Percentiles rank a stretch among this genome's conserved stretches.
These are phyloP conservation scores for Beauveria varroae DNA, from an alignment of 2,329 filamentous ascomycete genomes.

Conservation along the genomic window DNA sequence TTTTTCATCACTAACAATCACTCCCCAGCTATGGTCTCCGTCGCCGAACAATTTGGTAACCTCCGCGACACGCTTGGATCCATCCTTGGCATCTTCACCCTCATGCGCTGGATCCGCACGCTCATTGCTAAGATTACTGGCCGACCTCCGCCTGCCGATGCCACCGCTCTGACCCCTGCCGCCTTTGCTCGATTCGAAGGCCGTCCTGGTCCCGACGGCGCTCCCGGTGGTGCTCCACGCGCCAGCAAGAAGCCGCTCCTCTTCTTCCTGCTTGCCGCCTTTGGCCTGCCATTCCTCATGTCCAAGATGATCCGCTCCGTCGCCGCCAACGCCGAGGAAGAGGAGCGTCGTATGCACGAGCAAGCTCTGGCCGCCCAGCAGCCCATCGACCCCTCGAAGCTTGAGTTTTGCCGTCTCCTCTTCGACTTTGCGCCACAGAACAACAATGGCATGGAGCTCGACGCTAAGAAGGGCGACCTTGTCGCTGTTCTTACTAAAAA, in stretches of 20 bases:
- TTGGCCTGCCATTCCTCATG: conserved; percentile 95
- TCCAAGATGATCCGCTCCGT: conserved; percentile 86
- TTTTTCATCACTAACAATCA: conserved; percentile 10
- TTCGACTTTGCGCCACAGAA: conserved; percentile 89
- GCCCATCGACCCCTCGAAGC: conserved; percentile 74
- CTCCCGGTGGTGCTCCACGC: conserved; percentile 53
- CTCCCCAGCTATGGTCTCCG: conserved; percentile 81
- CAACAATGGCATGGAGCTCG: conserved; percentile 67
- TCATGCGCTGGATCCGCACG: conserved; percentile 91
- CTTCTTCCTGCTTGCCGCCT: conserved; percentile 90
- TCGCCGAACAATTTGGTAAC: conserved; percentile 94
- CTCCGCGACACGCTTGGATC: conserved; percentile 89
- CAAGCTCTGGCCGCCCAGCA: conserved; percentile 44
- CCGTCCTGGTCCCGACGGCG: conserved; percentile 54
- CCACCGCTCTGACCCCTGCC: conserved; percentile 77
- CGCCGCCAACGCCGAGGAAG: conserved; percentile 76
- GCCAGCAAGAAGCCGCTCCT: conserved; percentile 93
- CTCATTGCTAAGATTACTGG: conserved; percentile 89
- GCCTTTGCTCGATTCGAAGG: conserved; percentile 88
- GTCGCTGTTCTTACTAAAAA: conserved; percentile 90
- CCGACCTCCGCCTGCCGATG: conserved; percentile 79
- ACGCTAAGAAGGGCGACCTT: conserved; percentile 89
- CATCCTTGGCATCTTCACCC: conserved; percentile 87
- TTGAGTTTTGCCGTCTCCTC: conserved; percentile 91
- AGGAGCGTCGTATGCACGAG: conserved; percentile 52